These are phyloP conservation scores for Coemansia sp. DNA, from an alignment of 192 early-diverging fungal species.

Conservation along the genomic window DNA sequence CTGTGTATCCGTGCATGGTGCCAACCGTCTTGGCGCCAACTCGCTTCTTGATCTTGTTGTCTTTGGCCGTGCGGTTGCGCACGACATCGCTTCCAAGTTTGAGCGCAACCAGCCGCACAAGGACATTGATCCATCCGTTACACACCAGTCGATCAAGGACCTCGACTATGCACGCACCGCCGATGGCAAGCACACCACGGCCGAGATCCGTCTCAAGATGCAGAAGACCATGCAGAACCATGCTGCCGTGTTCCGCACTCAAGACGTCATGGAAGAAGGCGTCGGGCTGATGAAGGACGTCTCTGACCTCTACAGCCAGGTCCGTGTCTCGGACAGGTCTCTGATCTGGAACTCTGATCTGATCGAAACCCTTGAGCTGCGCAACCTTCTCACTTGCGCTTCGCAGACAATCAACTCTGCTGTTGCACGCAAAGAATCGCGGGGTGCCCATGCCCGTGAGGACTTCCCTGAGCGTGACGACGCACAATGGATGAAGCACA, in stretches of 20 bases:
- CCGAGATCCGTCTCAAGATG: constrained; percentile 90
- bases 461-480: constrained; percentile 91
- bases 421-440: constrained; percentile 91
- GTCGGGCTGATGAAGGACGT: constrained; percentile 84
- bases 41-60: constrained; percentile 97
- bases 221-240: constrained; percentile 98
- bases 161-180: constrained; percentile 92
- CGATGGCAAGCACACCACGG: constrained; percentile 74
- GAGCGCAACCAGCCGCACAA: constrained; percentile 85
- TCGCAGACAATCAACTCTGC: constrained; percentile 91
- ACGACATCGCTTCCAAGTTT: constrained; percentile 89
- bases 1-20: constrained; percentile 97
- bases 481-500: constrained; percentile 98
- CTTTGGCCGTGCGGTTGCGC: constrained; percentile 94
- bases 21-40: constrained; percentile 98
- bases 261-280: constrained; percentile 85
- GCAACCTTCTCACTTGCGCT: constrained; percentile 95
- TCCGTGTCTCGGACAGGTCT: constrained; percentile 86
- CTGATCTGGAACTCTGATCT: constrained; percentile 99
- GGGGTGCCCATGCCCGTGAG: constrained; percentile 97
- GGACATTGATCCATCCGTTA: constrained; percentile 80
- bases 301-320: constrained; percentile 73
- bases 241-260: constrained; percentile 96
- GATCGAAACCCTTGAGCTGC: constrained; percentile 94
- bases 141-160: constrained; percentile 88